Conservation (phyloP, 495 filamentous ascomycete genomes). For the Daldinia decipiens region DNA sequence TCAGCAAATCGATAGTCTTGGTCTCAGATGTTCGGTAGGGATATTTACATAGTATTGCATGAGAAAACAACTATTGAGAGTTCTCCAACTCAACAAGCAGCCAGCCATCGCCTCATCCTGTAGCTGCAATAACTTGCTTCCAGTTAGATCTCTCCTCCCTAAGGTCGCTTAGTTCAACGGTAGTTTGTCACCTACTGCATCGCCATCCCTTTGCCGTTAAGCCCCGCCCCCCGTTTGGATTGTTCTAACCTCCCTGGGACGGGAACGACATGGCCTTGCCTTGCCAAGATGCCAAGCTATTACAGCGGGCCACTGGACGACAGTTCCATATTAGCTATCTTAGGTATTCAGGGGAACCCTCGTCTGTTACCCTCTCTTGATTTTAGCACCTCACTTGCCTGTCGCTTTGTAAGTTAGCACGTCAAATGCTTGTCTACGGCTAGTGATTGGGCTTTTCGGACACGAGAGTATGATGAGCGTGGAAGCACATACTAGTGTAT, state of each 20-base stretch:
- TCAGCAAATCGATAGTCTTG: slow-evolving; percentile 17
- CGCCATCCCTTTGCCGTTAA: slow-evolving; percentile 35
- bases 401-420: slow-evolving; percentile 10
- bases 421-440: slow-evolving; percentile 19
- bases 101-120: slow-evolving; percentile 8
- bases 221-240: slow-evolving; percentile 24
- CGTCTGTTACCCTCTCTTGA: slow-evolving; percentile 34
- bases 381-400: slow-evolving; percentile 32
- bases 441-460: slow-evolving; percentile 28
- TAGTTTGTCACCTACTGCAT: slow-evolving; percentile 28
- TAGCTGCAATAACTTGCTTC: slow-evolving; percentile 15
- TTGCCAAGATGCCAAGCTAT: slow-evolving; percentile 38
- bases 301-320: slow-evolving; percentile 27
- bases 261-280: slow-evolving; percentile 9
- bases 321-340: slow-evolving; percentile 38
- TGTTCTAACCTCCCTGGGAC: slow-evolving; percentile 35
- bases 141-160: slow-evolving; percentile 21
- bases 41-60: slow-evolving; percentile 35
- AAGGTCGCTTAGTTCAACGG: slow-evolving; percentile 8
- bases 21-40: background rate
- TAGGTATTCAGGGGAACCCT: slow-evolving; percentile 40
- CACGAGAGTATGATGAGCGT: slow-evolving; percentile 35
- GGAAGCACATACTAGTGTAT: slow-evolving; percentile 8
- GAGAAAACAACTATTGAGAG: slow-evolving; percentile 11
- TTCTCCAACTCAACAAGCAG: background rate